Percentiles rank a stretch among this genome's conserved stretches.
These are phyloP conservation scores for Quercus robur DNA, from an alignment of 306 rosid species.

Conservation along the genomic window DNA sequence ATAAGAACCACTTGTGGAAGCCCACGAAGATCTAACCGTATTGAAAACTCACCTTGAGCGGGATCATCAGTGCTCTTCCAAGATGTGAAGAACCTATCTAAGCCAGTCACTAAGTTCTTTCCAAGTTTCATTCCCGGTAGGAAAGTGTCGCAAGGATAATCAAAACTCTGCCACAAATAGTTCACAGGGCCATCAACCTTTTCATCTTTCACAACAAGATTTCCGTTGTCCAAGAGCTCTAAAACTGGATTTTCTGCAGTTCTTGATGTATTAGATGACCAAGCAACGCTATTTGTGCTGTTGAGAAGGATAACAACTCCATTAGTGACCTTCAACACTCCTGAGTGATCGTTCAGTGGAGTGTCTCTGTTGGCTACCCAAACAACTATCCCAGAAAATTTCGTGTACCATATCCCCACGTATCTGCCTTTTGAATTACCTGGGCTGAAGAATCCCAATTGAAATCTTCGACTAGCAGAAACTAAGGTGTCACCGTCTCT, in stretches of 20 bases:
- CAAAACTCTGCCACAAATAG: slow-evolving; percentile 48
- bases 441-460: slow-evolving; percentile 58
- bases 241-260: slow-evolving; percentile 11
- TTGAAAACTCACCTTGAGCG: slow-evolving; percentile 23
- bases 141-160: slow-evolving; percentile 46
- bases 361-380: slow-evolving; percentile 57
- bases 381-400: slow-evolving; percentile 27
- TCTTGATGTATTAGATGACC: slow-evolving; percentile 10
- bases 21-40: not conserved
- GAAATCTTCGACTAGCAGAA: slow-evolving; percentile 36
- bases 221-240: slow-evolving; percentile 30
- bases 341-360: slow-evolving; percentile 33
- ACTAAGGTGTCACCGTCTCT: slow-evolving; percentile 34
- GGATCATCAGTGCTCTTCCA: slow-evolving; percentile 49
- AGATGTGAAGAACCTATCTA: slow-evolving; percentile 16
- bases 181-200: not conserved
- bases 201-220: slow-evolving; percentile 32
- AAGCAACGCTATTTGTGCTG: not conserved
- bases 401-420: slow-evolving; percentile 57
- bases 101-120: slow-evolving; percentile 25
- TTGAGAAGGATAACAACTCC: slow-evolving; percentile 39
- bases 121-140: slow-evolving; percentile 52
- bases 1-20: not conserved
- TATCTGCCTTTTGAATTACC: slow-evolving; percentile 38
- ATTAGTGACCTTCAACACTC: slow-evolving; percentile 10